Evolutionary conservation across 2,329 filamentous ascomycete genomes (phyloP).

Genomic region (Xylariaceae sp.): DNA sequence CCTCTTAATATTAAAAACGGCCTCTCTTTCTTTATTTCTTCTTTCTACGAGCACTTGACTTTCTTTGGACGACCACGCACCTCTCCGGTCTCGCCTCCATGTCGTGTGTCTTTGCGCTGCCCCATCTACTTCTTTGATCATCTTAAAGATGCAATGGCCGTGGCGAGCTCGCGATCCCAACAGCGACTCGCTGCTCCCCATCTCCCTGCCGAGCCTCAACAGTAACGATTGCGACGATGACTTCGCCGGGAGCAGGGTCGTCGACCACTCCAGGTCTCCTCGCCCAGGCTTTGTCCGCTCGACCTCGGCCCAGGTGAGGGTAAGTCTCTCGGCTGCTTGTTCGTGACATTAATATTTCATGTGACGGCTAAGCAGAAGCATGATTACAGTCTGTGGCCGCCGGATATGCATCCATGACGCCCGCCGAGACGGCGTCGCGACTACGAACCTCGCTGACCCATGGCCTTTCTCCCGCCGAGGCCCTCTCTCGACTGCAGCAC

Average conservation of each 20-base stretch:
- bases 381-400: constrained; percentile 48
- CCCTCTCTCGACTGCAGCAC: constrained; percentile 69
- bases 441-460: constrained; percentile 77
- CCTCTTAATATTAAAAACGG: neutral
- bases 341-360: neutral
- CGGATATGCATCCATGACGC: constrained; percentile 62
- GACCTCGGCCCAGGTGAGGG: constrained; percentile 52
- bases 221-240: constrained; percentile 29
- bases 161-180: constrained; percentile 34
- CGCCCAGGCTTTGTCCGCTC: constrained; percentile 40
- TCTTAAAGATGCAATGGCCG: constrained; percentile 35
- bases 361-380: constrained; percentile 2
- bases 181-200: constrained; percentile 34
- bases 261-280: constrained; percentile 33
- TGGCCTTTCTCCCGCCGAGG: constrained; percentile 77
- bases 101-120: constrained; percentile 20
- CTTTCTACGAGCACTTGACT: neutral
- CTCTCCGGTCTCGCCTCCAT: constrained; percentile 18
- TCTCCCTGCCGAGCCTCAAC: constrained; percentile 32
- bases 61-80: neutral
- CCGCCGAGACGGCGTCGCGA: constrained; percentile 69
- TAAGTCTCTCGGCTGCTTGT: constrained; percentile 31
- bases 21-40: neutral
- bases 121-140: constrained; percentile 19
- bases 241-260: constrained; percentile 24